Evolutionary conservation across 2,329 filamentous ascomycete species (phyloP).

Genomic region (Colletotrichum sidae): DNA sequence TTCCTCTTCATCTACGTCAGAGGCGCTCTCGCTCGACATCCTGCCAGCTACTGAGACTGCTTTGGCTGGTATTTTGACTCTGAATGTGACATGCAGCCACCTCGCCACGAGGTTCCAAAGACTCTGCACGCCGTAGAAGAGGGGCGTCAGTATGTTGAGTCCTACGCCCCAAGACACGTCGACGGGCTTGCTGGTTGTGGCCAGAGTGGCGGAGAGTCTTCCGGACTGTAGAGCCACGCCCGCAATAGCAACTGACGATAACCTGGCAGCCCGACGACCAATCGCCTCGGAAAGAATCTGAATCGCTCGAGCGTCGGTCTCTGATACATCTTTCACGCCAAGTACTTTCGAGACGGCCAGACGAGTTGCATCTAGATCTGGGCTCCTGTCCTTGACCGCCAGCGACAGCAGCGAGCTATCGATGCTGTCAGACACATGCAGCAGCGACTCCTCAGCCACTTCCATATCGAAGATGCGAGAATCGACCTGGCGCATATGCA

Average conservation of each 20-base stretch:
- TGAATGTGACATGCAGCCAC: conserved; percentile 13
- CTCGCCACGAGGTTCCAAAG: conserved; percentile 5
- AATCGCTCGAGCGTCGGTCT: conserved; percentile 71
- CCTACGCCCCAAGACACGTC: neutral
- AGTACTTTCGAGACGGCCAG: conserved; percentile 44
- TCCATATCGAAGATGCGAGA: conserved; percentile 25
- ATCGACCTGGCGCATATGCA: conserved; percentile 51
- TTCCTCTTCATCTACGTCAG: conserved; percentile 41
- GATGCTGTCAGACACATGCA: conserved; percentile 73
- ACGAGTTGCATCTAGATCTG: conserved; percentile 64
- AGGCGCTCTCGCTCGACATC: neutral
- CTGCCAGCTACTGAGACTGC: neutral
- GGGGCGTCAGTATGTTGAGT: conserved; percentile 5
- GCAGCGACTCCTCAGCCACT: conserved; percentile 38
- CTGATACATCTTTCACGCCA: conserved; percentile 55
- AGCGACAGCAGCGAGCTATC: conserved; percentile 76
- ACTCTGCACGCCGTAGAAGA: conserved; percentile 17
- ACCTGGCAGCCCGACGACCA: conserved; percentile 38
- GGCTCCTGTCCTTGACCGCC: conserved; percentile 68
- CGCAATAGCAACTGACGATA: conserved; percentile 40
- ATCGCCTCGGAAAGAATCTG: conserved; percentile 61
- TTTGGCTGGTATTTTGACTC: neutral
- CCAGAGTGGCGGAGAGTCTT: neutral
- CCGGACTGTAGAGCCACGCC: conserved; percentile 41
- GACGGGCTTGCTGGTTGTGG: neutral